Evolutionary conservation across 116 monocot genomes (phyloP).

Genomic region (Cymodocea nodosa): DNA sequence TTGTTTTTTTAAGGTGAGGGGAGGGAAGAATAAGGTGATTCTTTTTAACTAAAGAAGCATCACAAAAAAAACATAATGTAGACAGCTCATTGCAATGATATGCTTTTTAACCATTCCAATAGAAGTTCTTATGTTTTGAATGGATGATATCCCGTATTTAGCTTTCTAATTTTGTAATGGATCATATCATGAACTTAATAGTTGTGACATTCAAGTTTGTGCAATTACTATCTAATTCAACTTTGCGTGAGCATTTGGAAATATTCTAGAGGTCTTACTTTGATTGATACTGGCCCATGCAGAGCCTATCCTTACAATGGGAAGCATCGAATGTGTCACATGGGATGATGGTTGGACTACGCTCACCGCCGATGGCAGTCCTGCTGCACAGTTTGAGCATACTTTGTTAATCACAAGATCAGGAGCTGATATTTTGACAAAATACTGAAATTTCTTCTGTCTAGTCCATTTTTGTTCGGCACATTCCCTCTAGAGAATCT

Average conservation of each 20-base stretch:
- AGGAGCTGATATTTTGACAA: slow-evolving; percentile 80
- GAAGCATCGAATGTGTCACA: slow-evolving; percentile 50
- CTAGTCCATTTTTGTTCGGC: no score
- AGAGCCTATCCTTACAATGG: slow-evolving; percentile 84
- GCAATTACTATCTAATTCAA: not conserved
- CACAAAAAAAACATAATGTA: no score
- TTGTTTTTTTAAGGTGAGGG: no score
- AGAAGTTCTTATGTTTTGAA: no score
- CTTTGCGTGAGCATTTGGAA: slow-evolving; percentile 1
- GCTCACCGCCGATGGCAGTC: slow-evolving; percentile 73
- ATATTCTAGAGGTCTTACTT: not conserved
- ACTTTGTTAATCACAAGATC: slow-evolving; percentile 76
- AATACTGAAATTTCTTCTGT: slow-evolving; percentile 16
- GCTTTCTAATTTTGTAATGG: no score
- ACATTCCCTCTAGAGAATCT: no score
- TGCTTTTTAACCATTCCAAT: no score
- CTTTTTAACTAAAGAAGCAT: no score
- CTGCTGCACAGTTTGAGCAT: slow-evolving; percentile 85
- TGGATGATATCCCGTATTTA: no score
- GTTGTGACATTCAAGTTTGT: not conserved
- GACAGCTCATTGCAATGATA: no score
- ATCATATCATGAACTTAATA: not conserved
- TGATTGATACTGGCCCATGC: slow-evolving; percentile 7
- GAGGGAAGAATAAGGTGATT: no score
- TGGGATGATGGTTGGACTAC: slow-evolving; percentile 97